Base-by-base conservation (phyloP, 2,329 filamentous ascomycete genomes). In the Scopulariopsis brevicaulis region DNA sequence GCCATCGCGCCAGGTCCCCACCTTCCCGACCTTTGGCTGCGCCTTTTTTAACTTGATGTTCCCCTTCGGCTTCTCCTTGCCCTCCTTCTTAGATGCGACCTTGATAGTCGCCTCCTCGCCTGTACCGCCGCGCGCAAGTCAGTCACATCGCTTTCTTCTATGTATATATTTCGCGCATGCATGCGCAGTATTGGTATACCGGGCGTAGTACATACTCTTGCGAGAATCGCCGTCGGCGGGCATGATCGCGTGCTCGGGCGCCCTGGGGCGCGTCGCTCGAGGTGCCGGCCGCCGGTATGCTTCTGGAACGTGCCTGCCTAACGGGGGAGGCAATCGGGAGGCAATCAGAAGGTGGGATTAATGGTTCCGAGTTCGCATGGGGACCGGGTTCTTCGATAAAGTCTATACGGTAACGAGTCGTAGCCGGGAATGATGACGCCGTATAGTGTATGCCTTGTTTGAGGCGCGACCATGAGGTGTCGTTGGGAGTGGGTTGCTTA, bases 1-100 rank as follows among this genome's bases (percentile, higher is more conserved):
- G 22, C 15, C 34, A 64, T 88, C 85, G 64, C 80, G 82, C 86
- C 86, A 89, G 65, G 87, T 88, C 25, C 86, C 86, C 4, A 84
- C 80, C 64, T 86, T 84, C 58, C 73, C 81, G 58, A 84, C 77
- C 68, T 85, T 87, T 0, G 83, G 82, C 0, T 77, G 71, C 1
- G 77, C 70, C 64, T 82, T 86, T 70, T 84, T 89, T 24, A 89
- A 67, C 64, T 85, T 86, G 57, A 71, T 70, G 43, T 77, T 79
- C 52, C 74, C 76, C 63, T 78, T 78, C 55, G 66, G 62, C 58
- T 74, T 71, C 62, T 79, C 76, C 63, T 78, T 78, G 56, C 66
- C 62, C 58, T 74, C 72, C 62, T 79, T 81, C 65, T 82, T 84
- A 3, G 81, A 79, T 58, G 81, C 78, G 63, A 84, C 82, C 68